A percentile compares a stretch with the other conserved stretches of the same genome.
Conservation (phyloP, 345 rosid species). For the Toxicodendron radicans region DNA sequence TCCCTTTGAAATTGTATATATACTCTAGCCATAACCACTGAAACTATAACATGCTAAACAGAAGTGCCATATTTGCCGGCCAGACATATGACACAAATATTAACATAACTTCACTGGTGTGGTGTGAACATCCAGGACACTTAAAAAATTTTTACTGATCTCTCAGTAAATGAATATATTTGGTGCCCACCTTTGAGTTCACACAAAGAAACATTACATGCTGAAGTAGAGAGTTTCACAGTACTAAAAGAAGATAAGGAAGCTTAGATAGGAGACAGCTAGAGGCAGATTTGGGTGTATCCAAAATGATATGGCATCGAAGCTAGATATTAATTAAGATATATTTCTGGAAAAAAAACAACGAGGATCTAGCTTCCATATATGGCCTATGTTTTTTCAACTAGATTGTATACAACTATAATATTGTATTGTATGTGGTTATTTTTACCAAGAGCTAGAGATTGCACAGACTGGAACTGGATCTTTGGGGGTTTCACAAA, state of each 20-base stretch:
- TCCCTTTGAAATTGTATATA: too few species aligned
- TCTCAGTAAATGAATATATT: too few species aligned
- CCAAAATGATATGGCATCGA: background rate
- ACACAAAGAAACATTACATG: too few species aligned
- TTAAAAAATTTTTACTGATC: too few species aligned
- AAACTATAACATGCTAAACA: background rate
- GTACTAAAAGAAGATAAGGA: too few species aligned
- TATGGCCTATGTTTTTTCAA: background rate
- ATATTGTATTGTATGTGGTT: background rate
- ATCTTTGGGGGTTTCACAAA: background rate
- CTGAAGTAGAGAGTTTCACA: too few species aligned
- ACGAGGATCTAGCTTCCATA: slow-evolving; percentile 7
- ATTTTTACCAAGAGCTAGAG: background rate
- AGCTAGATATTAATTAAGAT: background rate
- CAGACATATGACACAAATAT: too few species aligned
- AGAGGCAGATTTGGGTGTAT: background rate
- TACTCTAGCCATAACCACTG: too few species aligned
- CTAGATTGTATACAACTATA: background rate
- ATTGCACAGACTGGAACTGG: background rate
- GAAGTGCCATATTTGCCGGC: background rate
- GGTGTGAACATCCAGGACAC: too few species aligned
- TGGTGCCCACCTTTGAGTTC: too few species aligned
- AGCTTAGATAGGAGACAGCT: background rate
- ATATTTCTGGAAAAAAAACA: background rate
- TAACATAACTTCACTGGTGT: too few species aligned